These are phyloP conservation scores for Citrullus amarus DNA, from an alignment of 306 rosid species.

Conservation along the genomic window DNA sequence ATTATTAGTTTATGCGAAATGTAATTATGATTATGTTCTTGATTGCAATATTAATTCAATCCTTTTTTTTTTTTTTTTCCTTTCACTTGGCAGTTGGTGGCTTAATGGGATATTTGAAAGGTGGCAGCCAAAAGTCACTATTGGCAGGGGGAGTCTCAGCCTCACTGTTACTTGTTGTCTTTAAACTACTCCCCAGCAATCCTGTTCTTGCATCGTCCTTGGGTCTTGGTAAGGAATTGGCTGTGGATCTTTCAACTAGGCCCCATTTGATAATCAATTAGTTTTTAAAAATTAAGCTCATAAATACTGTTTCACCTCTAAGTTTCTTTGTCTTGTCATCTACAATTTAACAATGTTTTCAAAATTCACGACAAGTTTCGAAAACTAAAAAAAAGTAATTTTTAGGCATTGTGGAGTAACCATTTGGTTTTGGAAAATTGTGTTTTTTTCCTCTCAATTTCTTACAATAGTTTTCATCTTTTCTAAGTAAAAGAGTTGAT, in stretches of 20 bases:
- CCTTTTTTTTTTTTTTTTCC: neutral
- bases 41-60: neutral
- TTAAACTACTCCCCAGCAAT: slow-evolving; percentile 56
- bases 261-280: too few relatives aligned
- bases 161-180: slow-evolving; percentile 42
- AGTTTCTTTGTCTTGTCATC: neutral
- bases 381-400: too few relatives aligned
- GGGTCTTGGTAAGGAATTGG: slow-evolving; percentile 69
- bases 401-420: too few relatives aligned
- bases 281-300: neutral
- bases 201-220: slow-evolving; percentile 80
- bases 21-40: neutral
- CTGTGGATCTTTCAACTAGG: neutral
- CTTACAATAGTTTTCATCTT: too few relatives aligned
- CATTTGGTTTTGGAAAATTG: too few relatives aligned
- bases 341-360: neutral
- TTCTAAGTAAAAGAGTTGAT: too few relatives aligned
- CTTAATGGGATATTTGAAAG: slow-evolving; percentile 79
- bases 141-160: slow-evolving; percentile 84
- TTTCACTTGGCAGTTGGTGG: slow-evolving; percentile 60
- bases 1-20: neutral
- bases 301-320: neutral
- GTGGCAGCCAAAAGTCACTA: slow-evolving; percentile 91
- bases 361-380: neutral
- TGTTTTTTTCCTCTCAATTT: too few relatives aligned